Evolutionary conservation across 768 basidiomycete species (phyloP).

Genomic region (Termitomyces bulborhizus): DNA sequence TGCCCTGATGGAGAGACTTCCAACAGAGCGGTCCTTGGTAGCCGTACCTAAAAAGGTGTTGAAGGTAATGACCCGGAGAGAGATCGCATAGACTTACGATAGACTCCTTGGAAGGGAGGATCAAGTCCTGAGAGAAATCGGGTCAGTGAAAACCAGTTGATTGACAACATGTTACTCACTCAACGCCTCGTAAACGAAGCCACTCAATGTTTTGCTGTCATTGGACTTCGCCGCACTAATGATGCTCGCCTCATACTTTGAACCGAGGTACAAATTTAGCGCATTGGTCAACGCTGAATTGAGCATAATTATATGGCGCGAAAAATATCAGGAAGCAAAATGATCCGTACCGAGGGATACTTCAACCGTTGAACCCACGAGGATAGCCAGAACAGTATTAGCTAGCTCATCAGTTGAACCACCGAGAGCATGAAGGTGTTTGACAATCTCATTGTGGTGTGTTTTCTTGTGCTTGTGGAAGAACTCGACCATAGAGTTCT

Average conservation of each 20-base stretch:
- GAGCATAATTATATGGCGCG: conserved; percentile 1
- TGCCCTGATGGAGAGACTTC: conserved; percentile 34
- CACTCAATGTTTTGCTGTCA: conserved; percentile 37
- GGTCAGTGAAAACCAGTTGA: background rate
- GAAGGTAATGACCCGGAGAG: background rate
- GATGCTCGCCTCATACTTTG: conserved; percentile 33
- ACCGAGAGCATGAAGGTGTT: conserved; percentile 50
- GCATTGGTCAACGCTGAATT: conserved; percentile 60
- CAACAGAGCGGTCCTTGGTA: conserved; percentile 36
- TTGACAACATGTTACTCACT: conserved; percentile 35
- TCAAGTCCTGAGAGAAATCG: conserved; percentile 47
- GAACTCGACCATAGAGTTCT: conserved; percentile 33
- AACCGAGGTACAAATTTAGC: conserved; percentile 57
- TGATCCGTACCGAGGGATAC: conserved; percentile 52
- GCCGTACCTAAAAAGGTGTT: conserved; percentile 33
- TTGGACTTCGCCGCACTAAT: conserved; percentile 25
- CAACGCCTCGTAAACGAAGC: conserved; percentile 62
- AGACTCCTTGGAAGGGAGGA: conserved; percentile 66
- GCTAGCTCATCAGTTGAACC: conserved; percentile 55
- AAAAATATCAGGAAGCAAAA: background rate
- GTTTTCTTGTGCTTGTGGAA: conserved; percentile 41
- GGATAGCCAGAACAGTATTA: conserved; percentile 65
- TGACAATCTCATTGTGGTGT: conserved; percentile 46
- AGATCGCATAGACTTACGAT: conserved; percentile 35
- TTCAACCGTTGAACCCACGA: conserved; percentile 64